These are phyloP conservation scores for Setaria italica DNA, from an alignment of 202 grass and related monocot genomes.

Conservation along the genomic window DNA sequence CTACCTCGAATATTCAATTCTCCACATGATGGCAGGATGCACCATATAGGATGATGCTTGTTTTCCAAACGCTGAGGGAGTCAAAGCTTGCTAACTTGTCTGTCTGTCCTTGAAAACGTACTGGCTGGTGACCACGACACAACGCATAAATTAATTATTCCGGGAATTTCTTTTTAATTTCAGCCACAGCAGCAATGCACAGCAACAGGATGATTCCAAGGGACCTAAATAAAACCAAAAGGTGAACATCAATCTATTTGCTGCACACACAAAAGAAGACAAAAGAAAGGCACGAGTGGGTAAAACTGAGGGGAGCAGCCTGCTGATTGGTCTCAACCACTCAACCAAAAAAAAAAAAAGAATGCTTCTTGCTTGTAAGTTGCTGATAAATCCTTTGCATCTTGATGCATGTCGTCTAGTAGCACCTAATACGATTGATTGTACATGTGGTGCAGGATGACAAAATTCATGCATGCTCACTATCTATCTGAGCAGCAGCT, in stretches of 20 bases:
- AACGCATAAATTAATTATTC: not conserved
- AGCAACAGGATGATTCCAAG: constrained; percentile 25
- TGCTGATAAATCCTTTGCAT: not conserved
- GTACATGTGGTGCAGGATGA: too few species aligned
- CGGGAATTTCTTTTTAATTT: not conserved
- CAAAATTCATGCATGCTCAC: too few species aligned
- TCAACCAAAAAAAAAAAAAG: not conserved
- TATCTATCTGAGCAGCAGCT: too few species aligned
- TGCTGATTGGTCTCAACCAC: constrained; percentile 35
- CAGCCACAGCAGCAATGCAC: not conserved
- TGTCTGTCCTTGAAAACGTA: not conserved
- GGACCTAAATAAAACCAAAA: not conserved
- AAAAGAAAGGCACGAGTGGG: not conserved
- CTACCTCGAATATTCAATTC: too few species aligned
- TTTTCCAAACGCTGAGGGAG: constrained; percentile 35
- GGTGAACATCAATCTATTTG: constrained; percentile 16
- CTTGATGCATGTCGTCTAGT: constrained; percentile 11
- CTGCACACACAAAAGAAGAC: not conserved
- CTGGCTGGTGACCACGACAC: constrained; percentile 19
- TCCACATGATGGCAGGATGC: too few species aligned
- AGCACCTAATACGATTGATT: not conserved
- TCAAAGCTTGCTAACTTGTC: not conserved
- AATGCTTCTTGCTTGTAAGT: not conserved
- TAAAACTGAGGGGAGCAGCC: constrained; percentile 31
- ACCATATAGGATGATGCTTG: not conserved